Base-by-base conservation (phyloP, 441 rosid genomes). In the Raphanus hybrid region DNA sequence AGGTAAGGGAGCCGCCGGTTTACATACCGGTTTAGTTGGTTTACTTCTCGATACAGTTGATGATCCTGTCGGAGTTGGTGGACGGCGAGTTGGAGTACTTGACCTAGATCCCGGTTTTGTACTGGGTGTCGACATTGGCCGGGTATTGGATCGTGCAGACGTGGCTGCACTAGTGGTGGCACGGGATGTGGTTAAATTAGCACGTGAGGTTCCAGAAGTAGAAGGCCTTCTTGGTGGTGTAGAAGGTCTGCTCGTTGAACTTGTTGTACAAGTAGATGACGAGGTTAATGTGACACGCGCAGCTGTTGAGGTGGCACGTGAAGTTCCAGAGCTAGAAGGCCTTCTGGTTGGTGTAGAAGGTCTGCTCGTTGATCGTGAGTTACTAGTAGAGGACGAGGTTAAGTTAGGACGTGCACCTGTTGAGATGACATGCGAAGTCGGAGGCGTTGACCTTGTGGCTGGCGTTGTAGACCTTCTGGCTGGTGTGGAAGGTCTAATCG, bases 31-130 rank as follows among this genome's bases (percentile, higher is more conserved):
- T 71, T 91, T 82, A 69, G 89, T 78, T 23, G 81, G 81, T 67
- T 78, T 83, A 61, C 78, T 75, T 39, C 87, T 68, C 66, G 2
- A 59, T 64, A 80, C 82, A 60, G 84, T 74, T 26, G 80, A 80
- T 77, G 83, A 73, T 74, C 80, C 70, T 41, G 81, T 62, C 6
- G 80, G 75, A n/a, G 79, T 78, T 55, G 82, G 48, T 55, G 87
- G 73, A 8, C 80, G 72, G 16, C 80, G 73, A 48, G 74, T 70
- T 48, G 93, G 93, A 59, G 87, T 82, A 64, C 62, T 80, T 71
- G 85, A 78, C 82, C 98, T 92, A 62, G 96, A 88, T 59, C 82
- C 74, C 9, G 90, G 73, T 81, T 89, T 88, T 34, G 95, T 26
- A 69, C 26, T 37, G 1, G 69, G 78, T 14, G 82, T 41, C 3